phyloP scores from a whole-genome alignment of 1,139 yeast species.

The Pichia sp. region DNA sequence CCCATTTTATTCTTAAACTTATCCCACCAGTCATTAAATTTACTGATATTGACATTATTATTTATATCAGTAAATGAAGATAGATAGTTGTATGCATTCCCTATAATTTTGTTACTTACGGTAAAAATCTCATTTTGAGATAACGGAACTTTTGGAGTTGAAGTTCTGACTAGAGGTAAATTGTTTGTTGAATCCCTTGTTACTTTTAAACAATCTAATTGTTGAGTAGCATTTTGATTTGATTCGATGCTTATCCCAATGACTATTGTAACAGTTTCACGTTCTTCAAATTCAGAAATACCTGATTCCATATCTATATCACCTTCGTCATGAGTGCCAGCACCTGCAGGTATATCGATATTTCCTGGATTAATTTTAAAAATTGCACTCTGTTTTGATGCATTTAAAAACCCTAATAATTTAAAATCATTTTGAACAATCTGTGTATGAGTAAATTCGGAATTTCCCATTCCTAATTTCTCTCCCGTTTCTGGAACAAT shows the following conservation, averaged over 20 bases:
- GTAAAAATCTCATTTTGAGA: constrained; percentile 20
- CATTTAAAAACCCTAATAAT: constrained; percentile 69
- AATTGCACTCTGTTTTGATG: constrained; percentile 83
- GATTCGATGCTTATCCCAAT: constrained; percentile 92
- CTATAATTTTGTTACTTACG: constrained; percentile 81
- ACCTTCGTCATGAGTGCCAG: constrained; percentile 20
- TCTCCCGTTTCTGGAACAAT: constrained; percentile 39
- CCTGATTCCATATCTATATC: constrained; percentile 34
- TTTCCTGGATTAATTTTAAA: constrained; percentile 54
- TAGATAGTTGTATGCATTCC: constrained; percentile 84
- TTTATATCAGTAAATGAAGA: constrained; percentile 74
- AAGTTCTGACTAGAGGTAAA: constrained; percentile 6
- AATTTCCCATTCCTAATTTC: constrained; percentile 1
- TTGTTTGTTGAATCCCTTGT: constrained; percentile 4
- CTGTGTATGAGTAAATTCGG: too few species aligned
- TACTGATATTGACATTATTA: constrained; percentile 82
- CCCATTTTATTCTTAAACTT: constrained; percentile 71
- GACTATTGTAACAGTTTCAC: constrained; percentile 34
- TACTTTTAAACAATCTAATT: constrained; percentile 34
- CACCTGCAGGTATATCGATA: constrained; percentile 18
- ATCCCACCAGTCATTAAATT: constrained; percentile 94
- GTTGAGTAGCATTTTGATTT: constrained; percentile 48
- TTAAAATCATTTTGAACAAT: constrained; percentile 50
- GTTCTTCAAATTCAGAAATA: constrained; percentile 8
- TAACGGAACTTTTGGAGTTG: constrained; percentile 8